Percentiles rank a stretch among this genome's conserved stretches.
Evolutionary conservation across 106 monocot genomes (phyloP).

Genomic region (Ottelia alismoides): DNA sequence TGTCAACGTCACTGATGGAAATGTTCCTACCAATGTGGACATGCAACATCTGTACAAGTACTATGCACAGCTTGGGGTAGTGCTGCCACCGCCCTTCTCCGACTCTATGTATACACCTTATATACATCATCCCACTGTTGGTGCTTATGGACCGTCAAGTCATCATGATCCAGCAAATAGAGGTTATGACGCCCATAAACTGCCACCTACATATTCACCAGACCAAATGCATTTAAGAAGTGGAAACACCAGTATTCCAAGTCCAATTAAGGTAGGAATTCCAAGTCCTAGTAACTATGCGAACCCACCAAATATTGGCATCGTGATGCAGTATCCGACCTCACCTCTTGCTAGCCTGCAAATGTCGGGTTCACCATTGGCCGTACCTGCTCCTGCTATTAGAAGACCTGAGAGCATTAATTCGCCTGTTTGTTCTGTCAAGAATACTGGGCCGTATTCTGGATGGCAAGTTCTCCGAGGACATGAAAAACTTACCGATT

Average conservation of each 20-base stretch:
- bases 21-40: slow-evolving; percentile 26
- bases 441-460: slow-evolving; percentile 24
- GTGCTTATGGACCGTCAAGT: slow-evolving; percentile 29
- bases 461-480: slow-evolving; percentile 56
- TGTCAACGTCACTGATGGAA: slow-evolving; percentile 17
- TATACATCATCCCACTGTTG: slow-evolving; percentile 46
- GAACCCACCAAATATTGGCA: slow-evolving; percentile 28
- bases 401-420: slow-evolving; percentile 47
- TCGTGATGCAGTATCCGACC: slow-evolving; percentile 40
- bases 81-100: slow-evolving; percentile 37
- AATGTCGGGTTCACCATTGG: slow-evolving; percentile 26
- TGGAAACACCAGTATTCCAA: slow-evolving; percentile 15
- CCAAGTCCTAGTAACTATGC: slow-evolving; percentile 43
- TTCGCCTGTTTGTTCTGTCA: slow-evolving; percentile 23
- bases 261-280: slow-evolving; percentile 17
- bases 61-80: slow-evolving; percentile 51
- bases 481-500: slow-evolving; percentile 44
- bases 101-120: slow-evolving; percentile 53
- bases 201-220: slow-evolving; percentile 15
- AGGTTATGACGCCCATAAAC: slow-evolving; percentile 40
- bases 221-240: slow-evolving; percentile 35
- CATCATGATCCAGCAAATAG: slow-evolving; percentile 37
- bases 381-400: slow-evolving; percentile 19
- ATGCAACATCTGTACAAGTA: slow-evolving; percentile 43
- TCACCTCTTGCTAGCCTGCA: slow-evolving; percentile 44